phyloP scores from a whole-genome alignment of 2,329 filamentous ascomycete species.

The Aspergillus sp. region DNA sequence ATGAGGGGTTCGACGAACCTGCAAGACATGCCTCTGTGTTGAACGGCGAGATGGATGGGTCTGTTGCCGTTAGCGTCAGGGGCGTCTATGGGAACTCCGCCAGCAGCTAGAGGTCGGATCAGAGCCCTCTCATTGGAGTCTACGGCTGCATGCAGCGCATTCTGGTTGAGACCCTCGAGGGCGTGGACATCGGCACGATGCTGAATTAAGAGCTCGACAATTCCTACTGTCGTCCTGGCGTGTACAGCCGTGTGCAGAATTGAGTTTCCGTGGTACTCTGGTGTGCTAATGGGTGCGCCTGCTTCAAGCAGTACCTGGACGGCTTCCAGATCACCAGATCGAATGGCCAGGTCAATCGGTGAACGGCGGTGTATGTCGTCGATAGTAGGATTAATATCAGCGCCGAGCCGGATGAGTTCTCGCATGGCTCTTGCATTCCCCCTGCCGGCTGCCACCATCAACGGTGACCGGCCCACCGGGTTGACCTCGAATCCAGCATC shows the following conservation, averaged over 20 bases:
- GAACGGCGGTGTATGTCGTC: rapidly evolving
- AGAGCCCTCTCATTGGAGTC: neutral
- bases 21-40: neutral
- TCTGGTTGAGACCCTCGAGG: neutral
- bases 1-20: neutral
- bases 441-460: neutral
- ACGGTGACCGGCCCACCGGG: neutral
- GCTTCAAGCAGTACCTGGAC: neutral
- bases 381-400: neutral
- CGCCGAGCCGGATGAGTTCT: neutral
- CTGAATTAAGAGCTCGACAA: neutral
- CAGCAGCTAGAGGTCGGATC: neutral
- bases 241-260: neutral
- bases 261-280: neutral
- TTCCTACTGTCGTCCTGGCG: neutral
- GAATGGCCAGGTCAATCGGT: neutral
- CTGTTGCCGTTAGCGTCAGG: neutral
- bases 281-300: neutral
- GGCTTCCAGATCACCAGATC: neutral
- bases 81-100: neutral
- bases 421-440: neutral
- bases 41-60: neutral
- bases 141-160: neutral
- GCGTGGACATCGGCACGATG: neutral
- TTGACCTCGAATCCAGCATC: neutral